These are phyloP conservation scores for Mycena haematopus DNA, from an alignment of 768 basidiomycete genomes.

Conservation along the genomic window DNA sequence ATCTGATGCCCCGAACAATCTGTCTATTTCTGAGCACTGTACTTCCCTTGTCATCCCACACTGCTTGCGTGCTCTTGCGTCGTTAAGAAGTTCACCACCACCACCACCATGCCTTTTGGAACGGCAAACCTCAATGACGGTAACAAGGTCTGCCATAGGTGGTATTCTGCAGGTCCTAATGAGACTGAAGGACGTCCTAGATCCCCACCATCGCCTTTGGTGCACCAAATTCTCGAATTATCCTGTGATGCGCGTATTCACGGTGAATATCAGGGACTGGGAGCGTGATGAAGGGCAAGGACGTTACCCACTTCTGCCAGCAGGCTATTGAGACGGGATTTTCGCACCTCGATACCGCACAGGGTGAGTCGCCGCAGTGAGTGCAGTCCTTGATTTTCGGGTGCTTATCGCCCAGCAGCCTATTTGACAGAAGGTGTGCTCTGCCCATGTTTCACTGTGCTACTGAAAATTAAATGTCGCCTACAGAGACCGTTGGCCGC, in stretches of 20 bases:
- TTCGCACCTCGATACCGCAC: slow-evolving; percentile 68
- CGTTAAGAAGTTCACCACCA: too few relatives aligned
- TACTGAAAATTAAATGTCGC: neutral
- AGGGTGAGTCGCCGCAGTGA: slow-evolving; percentile 41
- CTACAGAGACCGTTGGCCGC: slow-evolving; percentile 41
- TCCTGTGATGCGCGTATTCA: neutral
- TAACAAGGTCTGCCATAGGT: slow-evolving; percentile 14
- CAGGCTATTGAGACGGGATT: slow-evolving; percentile 68
- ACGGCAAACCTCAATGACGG: slow-evolving; percentile 27
- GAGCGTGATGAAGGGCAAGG: slow-evolving; percentile 48
- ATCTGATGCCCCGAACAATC: too few relatives aligned
- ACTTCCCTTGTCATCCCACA: too few relatives aligned
- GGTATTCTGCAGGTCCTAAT: neutral
- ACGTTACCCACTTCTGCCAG: slow-evolving; percentile 59
- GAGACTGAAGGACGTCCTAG: slow-evolving; percentile 35
- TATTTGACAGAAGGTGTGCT: slow-evolving; percentile 28
- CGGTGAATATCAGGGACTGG: slow-evolving; percentile 47
- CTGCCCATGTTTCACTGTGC: neutral
- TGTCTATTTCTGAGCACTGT: too few relatives aligned
- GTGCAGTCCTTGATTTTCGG: neutral
- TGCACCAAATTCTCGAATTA: neutral
- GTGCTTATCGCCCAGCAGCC: neutral
- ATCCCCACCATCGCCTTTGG: slow-evolving; percentile 68
- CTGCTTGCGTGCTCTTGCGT: too few relatives aligned
- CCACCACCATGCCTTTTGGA: slow-evolving; percentile 15